A percentile compares a stretch with the other conserved stretches of the same genome.
These are phyloP conservation scores for Coemansia javaensis DNA, from an alignment of 192 early-diverging fungal species.

Conservation along the genomic window DNA sequence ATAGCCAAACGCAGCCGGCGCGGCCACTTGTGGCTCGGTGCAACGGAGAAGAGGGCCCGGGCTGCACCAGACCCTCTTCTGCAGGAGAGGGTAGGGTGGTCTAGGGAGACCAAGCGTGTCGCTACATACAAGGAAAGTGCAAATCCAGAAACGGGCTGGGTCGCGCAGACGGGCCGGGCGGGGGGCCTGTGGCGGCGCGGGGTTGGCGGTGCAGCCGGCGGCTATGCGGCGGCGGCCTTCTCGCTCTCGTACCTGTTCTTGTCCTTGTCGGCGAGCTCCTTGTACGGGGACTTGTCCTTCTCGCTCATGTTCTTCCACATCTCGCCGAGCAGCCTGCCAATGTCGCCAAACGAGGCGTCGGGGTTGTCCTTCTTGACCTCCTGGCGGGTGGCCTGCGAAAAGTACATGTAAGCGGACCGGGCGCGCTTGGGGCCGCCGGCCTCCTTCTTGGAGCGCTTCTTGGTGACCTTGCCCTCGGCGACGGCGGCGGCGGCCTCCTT, in stretches of 20 bases:
- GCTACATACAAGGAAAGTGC: too few species aligned
- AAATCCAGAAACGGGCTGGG: not conserved
- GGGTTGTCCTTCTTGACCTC: slow-evolving; percentile 79
- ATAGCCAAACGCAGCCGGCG: too few species aligned
- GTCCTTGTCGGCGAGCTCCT: slow-evolving; percentile 45
- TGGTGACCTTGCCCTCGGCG: slow-evolving; percentile 38
- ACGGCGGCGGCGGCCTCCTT: slow-evolving; percentile 6
- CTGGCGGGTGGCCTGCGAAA: slow-evolving; percentile 75
- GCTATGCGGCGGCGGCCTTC: slow-evolving; percentile 32
- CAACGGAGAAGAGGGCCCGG: too few species aligned
- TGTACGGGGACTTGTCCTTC: slow-evolving; percentile 54
- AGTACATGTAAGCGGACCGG: slow-evolving; percentile 88
- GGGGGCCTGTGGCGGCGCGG: slow-evolving; percentile 8
- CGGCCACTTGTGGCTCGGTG: too few species aligned
- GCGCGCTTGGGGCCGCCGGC: slow-evolving; percentile 86
- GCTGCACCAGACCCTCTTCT: too few species aligned
- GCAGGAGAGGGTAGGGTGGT: too few species aligned
- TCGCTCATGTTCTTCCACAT: slow-evolving; percentile 60
- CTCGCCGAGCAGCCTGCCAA: slow-evolving; percentile 69
- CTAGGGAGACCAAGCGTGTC: too few species aligned
- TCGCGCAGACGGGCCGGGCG: not conserved
- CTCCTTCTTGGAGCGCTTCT: slow-evolving; percentile 71
- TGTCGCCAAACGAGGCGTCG: slow-evolving; percentile 59
- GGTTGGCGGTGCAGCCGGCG: too few species aligned
- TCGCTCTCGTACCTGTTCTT: slow-evolving; percentile 46